phyloP scores from a whole-genome alignment of 2,329 filamentous ascomycete species.

The Talaromyces islandicus region DNA sequence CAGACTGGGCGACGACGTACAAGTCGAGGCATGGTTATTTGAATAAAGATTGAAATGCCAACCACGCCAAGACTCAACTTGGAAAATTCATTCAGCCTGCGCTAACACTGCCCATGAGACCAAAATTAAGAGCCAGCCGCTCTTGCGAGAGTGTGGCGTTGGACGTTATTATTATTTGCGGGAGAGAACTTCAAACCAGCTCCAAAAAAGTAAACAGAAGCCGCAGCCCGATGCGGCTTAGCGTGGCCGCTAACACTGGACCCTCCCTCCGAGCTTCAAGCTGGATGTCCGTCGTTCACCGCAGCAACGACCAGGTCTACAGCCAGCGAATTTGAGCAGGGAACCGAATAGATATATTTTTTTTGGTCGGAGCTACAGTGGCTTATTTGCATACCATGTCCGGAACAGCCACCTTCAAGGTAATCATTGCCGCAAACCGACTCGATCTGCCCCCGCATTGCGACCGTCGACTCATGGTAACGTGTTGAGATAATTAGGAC shows the following conservation, averaged over 20 bases:
- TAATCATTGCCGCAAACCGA: slow-evolving; percentile 14
- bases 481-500: slow-evolving; percentile 49
- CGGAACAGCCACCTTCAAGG: slow-evolving; percentile 55
- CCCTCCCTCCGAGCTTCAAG: not conserved
- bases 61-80: not conserved
- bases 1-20: slow-evolving; percentile 73
- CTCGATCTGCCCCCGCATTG: slow-evolving; percentile 8
- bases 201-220: slow-evolving; percentile 7
- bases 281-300: not conserved
- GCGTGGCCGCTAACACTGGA: not conserved
- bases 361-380: not conserved
- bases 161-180: not conserved
- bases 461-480: slow-evolving; percentile 37
- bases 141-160: not conserved
- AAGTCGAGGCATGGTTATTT: slow-evolving; percentile 64
- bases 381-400: slow-evolving; percentile 44
- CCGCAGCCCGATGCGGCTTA: slow-evolving; percentile 5
- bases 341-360: not conserved
- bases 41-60: not conserved
- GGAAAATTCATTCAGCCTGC: not conserved
- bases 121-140: slow-evolving; percentile 5
- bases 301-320: not conserved
- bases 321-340: not conserved
- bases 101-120: not conserved
- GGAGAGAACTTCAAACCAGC: not conserved